phyloP scores from a whole-genome alignment of 2,329 filamentous ascomycete genomes.

The Exophiala calicioides region DNA sequence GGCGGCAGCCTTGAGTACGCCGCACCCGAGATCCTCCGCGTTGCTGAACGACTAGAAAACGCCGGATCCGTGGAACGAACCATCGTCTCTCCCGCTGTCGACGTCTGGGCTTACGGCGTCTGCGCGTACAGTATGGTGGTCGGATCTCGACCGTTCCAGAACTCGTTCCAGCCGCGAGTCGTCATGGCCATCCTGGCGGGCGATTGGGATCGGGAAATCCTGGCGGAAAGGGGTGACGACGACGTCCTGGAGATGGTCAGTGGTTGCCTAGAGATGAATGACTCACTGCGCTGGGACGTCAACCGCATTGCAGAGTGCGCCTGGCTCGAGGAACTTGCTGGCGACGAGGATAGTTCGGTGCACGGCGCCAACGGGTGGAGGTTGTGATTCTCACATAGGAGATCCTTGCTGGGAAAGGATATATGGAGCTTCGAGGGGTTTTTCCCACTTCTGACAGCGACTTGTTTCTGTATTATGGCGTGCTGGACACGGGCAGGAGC shows the following conservation, averaged over 20 bases:
- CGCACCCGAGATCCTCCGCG: conserved; percentile 49
- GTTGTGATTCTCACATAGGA: conserved; percentile 10
- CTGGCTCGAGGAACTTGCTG: conserved; percentile 52
- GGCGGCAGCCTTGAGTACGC: conserved; percentile 62
- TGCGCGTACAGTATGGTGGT: conserved; percentile 63
- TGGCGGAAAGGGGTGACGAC: conserved; percentile 33
- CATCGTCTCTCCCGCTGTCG: conserved; percentile 54
- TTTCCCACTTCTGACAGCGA: too few relatives aligned
- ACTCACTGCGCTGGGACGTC: conserved; percentile 58
- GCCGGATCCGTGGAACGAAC: conserved; percentile 11
- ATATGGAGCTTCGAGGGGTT: too few relatives aligned
- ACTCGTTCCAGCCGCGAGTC: conserved; percentile 60
- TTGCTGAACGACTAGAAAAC: conserved; percentile 32
- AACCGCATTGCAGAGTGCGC: conserved; percentile 55
- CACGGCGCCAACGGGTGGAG: conserved; percentile 18
- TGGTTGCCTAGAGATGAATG: conserved; percentile 61
- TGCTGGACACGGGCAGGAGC: too few relatives aligned
- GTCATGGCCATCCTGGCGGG: conserved; percentile 61
- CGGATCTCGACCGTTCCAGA: conserved; percentile 63
- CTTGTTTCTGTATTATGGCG: too few relatives aligned
- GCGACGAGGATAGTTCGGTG: conserved; percentile 17
- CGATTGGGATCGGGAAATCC: conserved; percentile 53
- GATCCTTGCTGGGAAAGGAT: neutral
- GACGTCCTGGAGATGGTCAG: conserved; percentile 58
- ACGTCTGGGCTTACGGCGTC: conserved; percentile 69